Evolutionary conservation across 352 stramenopile species (phyloP).

Genomic region (Aphanomyces stellatus): DNA sequence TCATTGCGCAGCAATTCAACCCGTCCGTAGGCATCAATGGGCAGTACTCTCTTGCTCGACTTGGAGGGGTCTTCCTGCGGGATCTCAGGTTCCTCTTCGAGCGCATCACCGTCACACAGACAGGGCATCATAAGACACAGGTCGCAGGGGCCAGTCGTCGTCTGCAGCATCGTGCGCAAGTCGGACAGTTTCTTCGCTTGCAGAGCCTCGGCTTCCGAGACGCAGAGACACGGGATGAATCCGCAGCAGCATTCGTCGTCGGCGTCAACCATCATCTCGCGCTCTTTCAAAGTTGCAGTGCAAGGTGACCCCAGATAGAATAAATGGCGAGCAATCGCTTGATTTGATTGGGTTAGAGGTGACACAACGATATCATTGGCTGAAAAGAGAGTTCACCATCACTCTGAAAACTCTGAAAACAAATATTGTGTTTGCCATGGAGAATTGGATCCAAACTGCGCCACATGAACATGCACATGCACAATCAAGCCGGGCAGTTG

Average conservation of each 20-base stretch:
- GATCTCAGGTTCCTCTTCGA: background rate
- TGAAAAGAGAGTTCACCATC: no score
- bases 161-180: constrained; percentile 16
- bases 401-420: no score
- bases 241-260: constrained; percentile 16
- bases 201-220: constrained; percentile 12
- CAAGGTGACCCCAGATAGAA: no score
- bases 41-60: background rate
- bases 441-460: no score
- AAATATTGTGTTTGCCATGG: no score
- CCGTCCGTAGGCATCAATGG: constrained; percentile 9
- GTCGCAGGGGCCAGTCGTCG: constrained; percentile 10
- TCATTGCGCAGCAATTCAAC: background rate
- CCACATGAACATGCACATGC: no score
- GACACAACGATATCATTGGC: no score
- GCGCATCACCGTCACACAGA: constrained; percentile 8
- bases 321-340: no score
- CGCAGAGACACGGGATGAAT: constrained; percentile 15
- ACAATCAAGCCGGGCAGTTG: no score
- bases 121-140: constrained; percentile 20
- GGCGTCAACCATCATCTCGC: background rate
- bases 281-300: no score
- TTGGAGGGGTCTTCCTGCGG: background rate
- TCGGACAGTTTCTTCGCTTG: constrained; percentile 9
- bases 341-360: no score